Evolutionary conservation across 1,139 yeast genomes (phyloP), one percentile per base, ranked within the genome.

Genomic region (Geotrichum histeridarum): DNA sequence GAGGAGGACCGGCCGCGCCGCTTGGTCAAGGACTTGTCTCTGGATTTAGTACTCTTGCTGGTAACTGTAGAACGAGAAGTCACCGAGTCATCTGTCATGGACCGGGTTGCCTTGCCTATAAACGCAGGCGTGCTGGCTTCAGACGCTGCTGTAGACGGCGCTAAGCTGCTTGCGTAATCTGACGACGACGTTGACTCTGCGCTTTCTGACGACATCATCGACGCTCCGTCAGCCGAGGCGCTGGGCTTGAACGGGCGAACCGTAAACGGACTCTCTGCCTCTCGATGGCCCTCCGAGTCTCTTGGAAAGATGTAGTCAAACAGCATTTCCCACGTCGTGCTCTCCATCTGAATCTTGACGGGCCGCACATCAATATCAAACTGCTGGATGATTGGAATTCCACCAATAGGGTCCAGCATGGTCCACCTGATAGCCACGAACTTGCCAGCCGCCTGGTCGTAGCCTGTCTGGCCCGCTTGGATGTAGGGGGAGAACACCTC

Each of bases 381-480:
- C 45, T 77, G 73, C 27, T 77, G 79, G 62, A 90, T 71, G 33
- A 88, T 81, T 0, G 84, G 77, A 48, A 90, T 90, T 2, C 97
- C 97, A 4, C 96, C 97, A 54, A 90, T 86, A 0, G 95, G 88
- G 41, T 81, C 83, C 48, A 85, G 73, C 78, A 84, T 76, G 8
- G 80, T 77, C 97, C 97, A 90, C 14, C 76, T 73, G 51, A 86
- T 73, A 38, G 73, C 69, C 11, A 87, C 72, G 60, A 87, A 67
- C 51, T 70, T 68, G 33, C 57, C 59, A 2, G 55, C 54, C 14
- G 56, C 51, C 27, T 58, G 64, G 8, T 73, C 70, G 44, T 61
- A 57, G 9, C 54, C 59, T 15, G 60, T 60, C 9, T 57, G 60
- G 27, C 59, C 61, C 27, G 54, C 58, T 15, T 57, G 59, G 39